Conservation (phyloP, 202 grass and related monocot genomes). For the Zizania palustris region DNA sequence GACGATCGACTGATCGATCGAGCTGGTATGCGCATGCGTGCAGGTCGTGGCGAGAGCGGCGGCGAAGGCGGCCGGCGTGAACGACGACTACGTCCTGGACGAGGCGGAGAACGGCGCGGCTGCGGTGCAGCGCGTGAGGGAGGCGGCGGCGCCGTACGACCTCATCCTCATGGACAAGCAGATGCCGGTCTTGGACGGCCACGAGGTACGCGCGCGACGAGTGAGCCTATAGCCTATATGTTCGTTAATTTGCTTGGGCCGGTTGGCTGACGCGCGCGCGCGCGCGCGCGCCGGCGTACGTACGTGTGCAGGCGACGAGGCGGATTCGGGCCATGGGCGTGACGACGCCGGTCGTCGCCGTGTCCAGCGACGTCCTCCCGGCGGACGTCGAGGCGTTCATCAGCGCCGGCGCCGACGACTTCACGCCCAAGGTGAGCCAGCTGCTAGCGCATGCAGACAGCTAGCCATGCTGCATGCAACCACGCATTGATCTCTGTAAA, state of each 20-base stretch:
- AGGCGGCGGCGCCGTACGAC: conserved; percentile 38
- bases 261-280: no score
- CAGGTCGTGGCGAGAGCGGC: conserved; percentile 41
- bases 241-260: no score
- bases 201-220: conserved; percentile 32
- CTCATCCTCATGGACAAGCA: conserved; percentile 56
- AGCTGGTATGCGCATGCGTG: not conserved
- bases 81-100: conserved; percentile 11
- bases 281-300: no score
- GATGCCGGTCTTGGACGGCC: conserved; percentile 58
- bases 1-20: no score
- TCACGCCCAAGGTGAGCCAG: conserved; percentile 46
- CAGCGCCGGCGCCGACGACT: conserved; percentile 54
- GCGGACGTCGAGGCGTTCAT: conserved; percentile 51
- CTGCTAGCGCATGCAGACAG: no score
- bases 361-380: conserved; percentile 51
- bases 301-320: conserved; percentile 42
- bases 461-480: no score
- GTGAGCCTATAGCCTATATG: not conserved
- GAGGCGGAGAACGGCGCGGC: conserved; percentile 47
- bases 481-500: no score
- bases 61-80: conserved; percentile 23
- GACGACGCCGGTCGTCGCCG: conserved; percentile 50
- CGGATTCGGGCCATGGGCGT: conserved; percentile 48
- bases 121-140: conserved; percentile 46